These are phyloP conservation scores for Phytopythium oedochilum DNA, from an alignment of 352 stramenopile genomes.

Conservation along the genomic window DNA sequence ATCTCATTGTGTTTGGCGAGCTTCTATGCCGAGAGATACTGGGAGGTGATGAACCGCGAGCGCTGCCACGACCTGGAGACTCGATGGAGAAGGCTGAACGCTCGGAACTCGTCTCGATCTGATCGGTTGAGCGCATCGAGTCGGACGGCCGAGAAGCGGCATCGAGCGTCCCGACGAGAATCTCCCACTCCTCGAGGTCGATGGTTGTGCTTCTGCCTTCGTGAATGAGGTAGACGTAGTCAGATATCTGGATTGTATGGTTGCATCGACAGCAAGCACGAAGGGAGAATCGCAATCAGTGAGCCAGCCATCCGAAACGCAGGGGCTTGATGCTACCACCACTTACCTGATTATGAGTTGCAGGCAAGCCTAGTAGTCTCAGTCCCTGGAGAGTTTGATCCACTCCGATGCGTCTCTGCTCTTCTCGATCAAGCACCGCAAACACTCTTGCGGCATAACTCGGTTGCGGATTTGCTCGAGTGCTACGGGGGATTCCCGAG, in stretches of 20 bases:
- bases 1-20: background rate
- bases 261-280: background rate
- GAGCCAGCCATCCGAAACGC: background rate
- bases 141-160: conserved; percentile 39
- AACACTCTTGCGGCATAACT: conserved; percentile 49
- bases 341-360: conserved; percentile 62
- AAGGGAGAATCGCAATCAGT: background rate
- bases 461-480: conserved; percentile 8
- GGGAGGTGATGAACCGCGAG: background rate
- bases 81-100: conserved; percentile 10
- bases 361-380: conserved; percentile 39
- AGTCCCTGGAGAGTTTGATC: conserved; percentile 55
- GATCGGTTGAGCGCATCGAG: background rate
- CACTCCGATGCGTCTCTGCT: conserved; percentile 38
- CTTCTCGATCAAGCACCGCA: conserved; percentile 40
- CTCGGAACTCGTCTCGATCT: background rate
- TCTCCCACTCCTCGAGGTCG: conserved; percentile 59
- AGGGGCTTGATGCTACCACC: background rate
- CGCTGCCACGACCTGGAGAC: background rate
- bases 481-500: background rate
- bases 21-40: background rate
- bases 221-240: conserved; percentile 75
- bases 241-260: conserved; percentile 34
- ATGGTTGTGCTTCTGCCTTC: conserved; percentile 51
- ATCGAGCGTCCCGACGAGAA: conserved; percentile 59